A percentile compares a stretch with the other conserved stretches of the same genome.
Evolutionary conservation across 371 early-diverging fungal species (phyloP).

Genomic region (Rhizomucor miehei): DNA sequence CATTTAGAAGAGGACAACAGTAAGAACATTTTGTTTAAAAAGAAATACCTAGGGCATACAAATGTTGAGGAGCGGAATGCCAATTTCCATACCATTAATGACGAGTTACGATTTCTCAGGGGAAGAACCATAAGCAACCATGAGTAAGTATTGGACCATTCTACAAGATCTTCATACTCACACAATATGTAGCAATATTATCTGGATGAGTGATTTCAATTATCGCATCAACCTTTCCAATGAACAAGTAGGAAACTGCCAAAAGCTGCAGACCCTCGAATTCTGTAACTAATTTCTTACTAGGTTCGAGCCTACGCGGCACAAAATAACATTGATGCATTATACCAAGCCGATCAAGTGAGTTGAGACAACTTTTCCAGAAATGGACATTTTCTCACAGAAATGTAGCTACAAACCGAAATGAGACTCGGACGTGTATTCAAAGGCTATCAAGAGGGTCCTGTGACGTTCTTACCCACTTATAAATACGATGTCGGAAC

Average conservation of each 20-base stretch:
- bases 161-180: no score
- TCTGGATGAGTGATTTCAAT: slow-evolving; percentile 92
- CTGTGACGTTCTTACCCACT: slow-evolving; percentile 85
- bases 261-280: background rate
- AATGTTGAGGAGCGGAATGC: slow-evolving; percentile 82
- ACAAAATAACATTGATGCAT: slow-evolving; percentile 37
- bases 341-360: slow-evolving; percentile 55
- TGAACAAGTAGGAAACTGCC: slow-evolving; percentile 54
- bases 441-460: slow-evolving; percentile 76
- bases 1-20: background rate
- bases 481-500: slow-evolving; percentile 93
- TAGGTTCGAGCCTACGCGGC: slow-evolving; percentile 32
- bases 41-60: slow-evolving; percentile 41
- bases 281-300: slow-evolving; percentile 2
- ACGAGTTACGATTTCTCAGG: slow-evolving; percentile 68
- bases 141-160: slow-evolving; percentile 46
- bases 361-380: background rate
- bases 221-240: slow-evolving; percentile 77
- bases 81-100: slow-evolving; percentile 80
- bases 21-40: slow-evolving; percentile 2
- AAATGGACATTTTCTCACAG: no score
- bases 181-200: slow-evolving; percentile 50
- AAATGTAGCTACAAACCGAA: slow-evolving; percentile 65
- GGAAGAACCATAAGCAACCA: slow-evolving; percentile 72
- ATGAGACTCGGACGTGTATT: slow-evolving; percentile 69